Percentiles rank a stretch among this genome's conserved stretches.
These are phyloP conservation scores for Uronychia setigera DNA, from an alignment of 73 alveolate species.

Conservation along the genomic window DNA sequence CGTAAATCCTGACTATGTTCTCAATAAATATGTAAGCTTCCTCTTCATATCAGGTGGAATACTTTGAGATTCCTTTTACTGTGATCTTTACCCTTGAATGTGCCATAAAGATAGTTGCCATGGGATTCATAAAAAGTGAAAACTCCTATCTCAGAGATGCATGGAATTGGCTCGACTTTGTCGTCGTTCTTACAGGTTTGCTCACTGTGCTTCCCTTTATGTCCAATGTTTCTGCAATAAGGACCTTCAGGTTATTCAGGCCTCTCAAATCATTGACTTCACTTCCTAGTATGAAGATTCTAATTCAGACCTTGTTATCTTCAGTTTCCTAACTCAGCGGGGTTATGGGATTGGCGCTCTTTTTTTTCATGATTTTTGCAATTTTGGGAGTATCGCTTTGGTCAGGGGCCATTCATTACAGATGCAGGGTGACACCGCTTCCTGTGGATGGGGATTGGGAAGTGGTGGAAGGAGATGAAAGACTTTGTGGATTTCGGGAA, in stretches of 20 bases:
- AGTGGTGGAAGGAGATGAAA: conserved; percentile 8
- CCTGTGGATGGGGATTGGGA: conserved; percentile 53
- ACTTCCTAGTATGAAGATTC: conserved; percentile 45
- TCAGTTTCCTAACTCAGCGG: conserved; percentile 21
- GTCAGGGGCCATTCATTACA: conserved; percentile 28
- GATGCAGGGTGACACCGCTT: conserved; percentile 36
- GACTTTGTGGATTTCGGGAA: conserved; percentile 23
- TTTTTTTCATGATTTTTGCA: conserved; percentile 36
- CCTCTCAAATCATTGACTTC: conserved; percentile 29
- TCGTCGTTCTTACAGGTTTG: conserved; percentile 60
- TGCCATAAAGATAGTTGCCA: conserved; percentile 46
- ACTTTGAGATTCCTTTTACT: conserved; percentile 26
- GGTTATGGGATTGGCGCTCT: conserved; percentile 14
- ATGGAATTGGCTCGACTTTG: conserved; percentile 78
- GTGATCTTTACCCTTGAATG: conserved; percentile 39
- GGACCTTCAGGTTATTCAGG: conserved; percentile 53
- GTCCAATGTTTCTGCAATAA: conserved; percentile 12
- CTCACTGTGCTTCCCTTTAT: conserved; percentile 24
- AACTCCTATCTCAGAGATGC: conserved; percentile 63
- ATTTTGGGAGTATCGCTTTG: conserved; percentile 38
- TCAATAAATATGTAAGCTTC: neutral
- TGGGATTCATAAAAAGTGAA: conserved; percentile 48
- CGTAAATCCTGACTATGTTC: neutral
- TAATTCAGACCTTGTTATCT: conserved; percentile 24
- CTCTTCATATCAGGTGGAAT: neutral